Percentiles rank a stretch among this genome's conserved stretches.
phyloP scores from a whole-genome alignment of 179 eudicot species.

The Silene vulgaris region DNA sequence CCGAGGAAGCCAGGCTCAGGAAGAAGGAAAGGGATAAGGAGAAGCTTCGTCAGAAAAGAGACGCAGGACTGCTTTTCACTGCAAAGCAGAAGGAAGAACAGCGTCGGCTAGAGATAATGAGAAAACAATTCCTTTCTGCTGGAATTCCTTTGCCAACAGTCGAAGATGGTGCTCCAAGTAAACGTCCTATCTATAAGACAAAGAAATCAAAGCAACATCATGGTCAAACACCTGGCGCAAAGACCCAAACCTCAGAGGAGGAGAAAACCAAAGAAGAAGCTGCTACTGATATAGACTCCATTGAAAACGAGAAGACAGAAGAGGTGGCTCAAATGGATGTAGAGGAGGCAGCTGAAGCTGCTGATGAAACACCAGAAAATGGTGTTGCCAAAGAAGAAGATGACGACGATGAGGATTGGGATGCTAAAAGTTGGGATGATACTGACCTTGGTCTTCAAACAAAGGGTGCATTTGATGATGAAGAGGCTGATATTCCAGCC shows the following conservation, averaged over 20 bases:
- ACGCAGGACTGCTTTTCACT: conserved; percentile 66
- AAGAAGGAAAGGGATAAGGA: conserved; percentile 82
- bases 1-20: conserved; percentile 67
- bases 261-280: conserved; percentile 38
- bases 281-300: conserved; percentile 36
- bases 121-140: conserved; percentile 67
- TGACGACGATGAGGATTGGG: conserved; percentile 85
- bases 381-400: conserved; percentile 36
- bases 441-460: conserved; percentile 61
- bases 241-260: conserved; percentile 37
- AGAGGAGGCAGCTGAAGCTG: conserved; percentile 33
- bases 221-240: conserved; percentile 44
- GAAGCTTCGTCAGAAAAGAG: conserved; percentile 67
- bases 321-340: conserved; percentile 25
- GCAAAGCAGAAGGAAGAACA: conserved; percentile 92
- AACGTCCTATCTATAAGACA: conserved; percentile 57
- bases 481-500: conserved; percentile 67
- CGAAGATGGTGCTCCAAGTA: conserved; percentile 49
- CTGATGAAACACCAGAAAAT: conserved; percentile 45
- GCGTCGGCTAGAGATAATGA: conserved; percentile 67
- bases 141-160: conserved; percentile 31
- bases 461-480: conserved; percentile 68
- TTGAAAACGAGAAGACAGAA: conserved; percentile 45
- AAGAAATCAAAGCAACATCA: conserved; percentile 56
- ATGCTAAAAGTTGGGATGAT: conserved; percentile 96